Conservation (phyloP, 2,329 filamentous ascomycete genomes). For the Exophiala phaeomuriformis region DNA sequence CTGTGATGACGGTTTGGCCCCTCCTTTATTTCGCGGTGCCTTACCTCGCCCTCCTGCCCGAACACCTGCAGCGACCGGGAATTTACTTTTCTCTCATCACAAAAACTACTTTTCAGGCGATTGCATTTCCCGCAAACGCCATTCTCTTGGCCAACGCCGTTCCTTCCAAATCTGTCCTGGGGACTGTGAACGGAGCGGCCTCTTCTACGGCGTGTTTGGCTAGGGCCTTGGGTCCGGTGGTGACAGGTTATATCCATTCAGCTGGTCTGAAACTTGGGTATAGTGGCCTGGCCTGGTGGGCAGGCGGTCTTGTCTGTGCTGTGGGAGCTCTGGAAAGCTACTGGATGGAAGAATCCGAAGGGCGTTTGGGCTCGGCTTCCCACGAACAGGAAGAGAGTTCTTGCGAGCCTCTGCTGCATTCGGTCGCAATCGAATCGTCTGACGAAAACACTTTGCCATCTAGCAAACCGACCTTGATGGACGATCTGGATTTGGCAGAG, state of each 20-base stretch:
- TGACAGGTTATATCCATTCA: conserved; percentile 79
- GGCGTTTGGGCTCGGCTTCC: conserved; percentile 37
- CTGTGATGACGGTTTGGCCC: conserved; percentile 76
- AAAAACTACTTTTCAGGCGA: conserved; percentile 88
- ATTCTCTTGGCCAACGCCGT: conserved; percentile 86
- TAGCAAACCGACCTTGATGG: conserved; percentile 19
- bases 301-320: conserved; percentile 67
- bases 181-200: conserved; percentile 86
- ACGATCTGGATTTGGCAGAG: conserved; percentile 23
- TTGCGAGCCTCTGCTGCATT: conserved; percentile 30
- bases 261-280: conserved; percentile 71
- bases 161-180: conserved; percentile 73
- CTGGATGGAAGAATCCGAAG: conserved; percentile 61
- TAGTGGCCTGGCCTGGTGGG: conserved; percentile 91
- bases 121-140: conserved; percentile 83
- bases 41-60: conserved; percentile 78
- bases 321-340: conserved; percentile 68
- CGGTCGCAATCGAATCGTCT: conserved; percentile 21
- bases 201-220: conserved; percentile 85
- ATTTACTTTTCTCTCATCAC: conserved; percentile 73
- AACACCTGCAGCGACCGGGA: conserved; percentile 61
- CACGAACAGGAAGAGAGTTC: conserved; percentile 36
- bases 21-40: conserved; percentile 79
- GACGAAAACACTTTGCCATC: conserved; percentile 10
- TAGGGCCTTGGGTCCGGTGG: conserved; percentile 77